Conservation (phyloP, 2,329 filamentous ascomycete species). For the Beauveria brongniartii region DNA sequence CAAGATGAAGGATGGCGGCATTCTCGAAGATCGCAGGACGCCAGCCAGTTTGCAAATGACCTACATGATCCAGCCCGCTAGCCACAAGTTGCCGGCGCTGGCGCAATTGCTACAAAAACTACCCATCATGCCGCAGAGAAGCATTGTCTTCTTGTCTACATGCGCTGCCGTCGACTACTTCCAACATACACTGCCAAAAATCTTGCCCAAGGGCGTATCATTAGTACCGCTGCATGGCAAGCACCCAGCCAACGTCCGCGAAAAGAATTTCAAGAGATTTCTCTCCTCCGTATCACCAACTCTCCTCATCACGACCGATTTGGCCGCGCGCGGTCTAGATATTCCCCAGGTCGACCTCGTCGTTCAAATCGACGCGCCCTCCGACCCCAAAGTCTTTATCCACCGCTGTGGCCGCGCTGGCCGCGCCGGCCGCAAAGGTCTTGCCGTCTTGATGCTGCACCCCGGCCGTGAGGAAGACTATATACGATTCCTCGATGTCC, state of each 20-base stretch:
- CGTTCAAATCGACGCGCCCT: constrained; percentile 73
- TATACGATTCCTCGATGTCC: constrained; percentile 73
- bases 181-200: constrained; percentile 63
- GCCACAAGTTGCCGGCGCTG: constrained; percentile 71
- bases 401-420: constrained; percentile 88
- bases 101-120: constrained; percentile 61
- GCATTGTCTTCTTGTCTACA: constrained; percentile 87
- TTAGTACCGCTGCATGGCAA: constrained; percentile 86
- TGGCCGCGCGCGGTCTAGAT: constrained; percentile 83
- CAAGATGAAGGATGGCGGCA: constrained; percentile 58
- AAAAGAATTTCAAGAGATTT: constrained; percentile 81
- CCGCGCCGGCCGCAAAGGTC: constrained; percentile 74
- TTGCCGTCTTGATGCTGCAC: constrained; percentile 79
- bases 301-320: constrained; percentile 84
- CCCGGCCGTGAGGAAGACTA: constrained; percentile 86
- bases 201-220: constrained; percentile 61
- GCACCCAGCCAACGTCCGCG: constrained; percentile 76
- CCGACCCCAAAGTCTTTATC: constrained; percentile 90
- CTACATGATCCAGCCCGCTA: constrained; percentile 67
- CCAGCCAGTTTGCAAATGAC: constrained; percentile 90
- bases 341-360: constrained; percentile 89
- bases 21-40: constrained; percentile 72
- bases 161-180: constrained; percentile 96
- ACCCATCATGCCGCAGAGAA: constrained; percentile 69
- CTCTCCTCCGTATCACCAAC: constrained; percentile 65